Base-by-base conservation (phyloP, 768 basidiomycete genomes). In the Hypholoma fasciculare region DNA sequence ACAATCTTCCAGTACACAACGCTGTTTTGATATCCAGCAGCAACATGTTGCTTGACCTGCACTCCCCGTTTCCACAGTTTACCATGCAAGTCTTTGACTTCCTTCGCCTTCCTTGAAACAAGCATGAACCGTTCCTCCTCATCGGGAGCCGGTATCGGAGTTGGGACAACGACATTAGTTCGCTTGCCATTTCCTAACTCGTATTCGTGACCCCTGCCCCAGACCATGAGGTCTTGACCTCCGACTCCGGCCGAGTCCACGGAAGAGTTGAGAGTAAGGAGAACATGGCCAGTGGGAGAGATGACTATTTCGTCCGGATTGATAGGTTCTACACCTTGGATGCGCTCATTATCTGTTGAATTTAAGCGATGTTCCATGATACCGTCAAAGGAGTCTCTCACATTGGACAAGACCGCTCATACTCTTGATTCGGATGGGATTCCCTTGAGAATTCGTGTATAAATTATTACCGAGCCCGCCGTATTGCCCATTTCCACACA, bases 361-460 rank as follows among this genome's bases (percentile, higher is more conserved):
- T n/a, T 34, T 43, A 53, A 19, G 54, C 34, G 46, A 14, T 37
- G 7, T 34, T 48, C 53, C 44, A 38, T 39, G 39, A 43, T 47
- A 44, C 34, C 54, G n/a, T 36, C 26, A n/a, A 43, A 19, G 34
- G 34, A 51, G 12, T 14, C 34, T 67, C 90, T 75, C 66, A 93
- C 92, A 96, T 80, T 96, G 93, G n/a, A 81, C 74, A 23, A 96
- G 74, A 11, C 92, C 92, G 66, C 92, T 94, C 57, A 96, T 78
- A 44, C 84, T 85, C 72, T 87, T 94, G 2, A 89, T 88, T 56
- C 86, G 85, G 0, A 84, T 76, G 2, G 92, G 94, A 37, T 76
- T 76, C 44, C 85, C 81, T 65, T 90, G 90, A 0, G 86, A 85
- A 56, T 82, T 92, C 65, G 82, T 90, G 74, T 82, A 93, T 16